Conservation (phyloP, 164 flowering plant genomes). For the Akebia trifoliata region DNA sequence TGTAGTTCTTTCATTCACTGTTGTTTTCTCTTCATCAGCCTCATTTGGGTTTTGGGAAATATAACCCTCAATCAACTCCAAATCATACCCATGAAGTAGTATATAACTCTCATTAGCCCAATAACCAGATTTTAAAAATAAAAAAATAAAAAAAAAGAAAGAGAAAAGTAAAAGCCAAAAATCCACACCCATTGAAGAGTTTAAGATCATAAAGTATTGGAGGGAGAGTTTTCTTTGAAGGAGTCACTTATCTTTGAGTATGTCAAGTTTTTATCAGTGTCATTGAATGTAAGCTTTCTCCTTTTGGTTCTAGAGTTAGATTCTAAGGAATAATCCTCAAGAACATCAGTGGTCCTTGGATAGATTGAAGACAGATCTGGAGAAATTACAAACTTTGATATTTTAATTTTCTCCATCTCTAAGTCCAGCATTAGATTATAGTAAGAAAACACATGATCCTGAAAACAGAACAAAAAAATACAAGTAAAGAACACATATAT, state of each 20-base stretch:
- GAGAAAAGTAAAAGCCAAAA: no score
- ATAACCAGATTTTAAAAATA: neutral
- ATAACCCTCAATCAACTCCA: slow-evolving; percentile 22
- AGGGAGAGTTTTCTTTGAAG: neutral
- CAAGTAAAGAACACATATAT: neutral
- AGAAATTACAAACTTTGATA: slow-evolving; percentile 15
- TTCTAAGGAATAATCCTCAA: slow-evolving; percentile 19
- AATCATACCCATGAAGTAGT: slow-evolving; percentile 6
- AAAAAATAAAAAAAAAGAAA: no score
- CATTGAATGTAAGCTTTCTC: slow-evolving; percentile 25
- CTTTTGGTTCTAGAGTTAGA: slow-evolving; percentile 29
- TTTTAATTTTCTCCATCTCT: slow-evolving; percentile 18
- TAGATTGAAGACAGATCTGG: slow-evolving; percentile 24
- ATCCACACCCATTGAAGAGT: neutral
- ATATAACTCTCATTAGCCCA: slow-evolving; percentile 13
- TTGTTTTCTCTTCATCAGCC: slow-evolving; percentile 21
- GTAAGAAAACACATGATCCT: slow-evolving; percentile 46
- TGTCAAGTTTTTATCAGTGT: slow-evolving; percentile 9
- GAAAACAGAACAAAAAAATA: neutral
- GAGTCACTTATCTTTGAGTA: neutral
- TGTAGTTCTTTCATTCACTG: slow-evolving; percentile 4
- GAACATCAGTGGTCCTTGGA: slow-evolving; percentile 13
- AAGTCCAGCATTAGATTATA: slow-evolving; percentile 33
- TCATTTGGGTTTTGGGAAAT: slow-evolving; percentile 29
- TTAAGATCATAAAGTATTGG: neutral